These are phyloP conservation scores for Castanopsis chinensis DNA, from an alignment of 306 rosid species.

Conservation along the genomic window DNA sequence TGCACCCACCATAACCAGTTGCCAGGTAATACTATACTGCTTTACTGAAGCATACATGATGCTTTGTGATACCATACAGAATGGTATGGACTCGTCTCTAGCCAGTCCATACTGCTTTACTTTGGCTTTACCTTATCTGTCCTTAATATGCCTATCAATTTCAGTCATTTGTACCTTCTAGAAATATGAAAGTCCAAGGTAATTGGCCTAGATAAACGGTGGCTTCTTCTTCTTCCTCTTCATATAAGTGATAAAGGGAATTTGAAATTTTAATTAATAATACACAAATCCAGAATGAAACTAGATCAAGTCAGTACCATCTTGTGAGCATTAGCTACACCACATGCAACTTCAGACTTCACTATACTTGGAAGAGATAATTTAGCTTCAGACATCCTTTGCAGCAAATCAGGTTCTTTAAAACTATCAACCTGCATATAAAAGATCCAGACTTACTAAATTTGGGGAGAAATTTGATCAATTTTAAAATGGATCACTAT, in stretches of 20 bases:
- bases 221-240: not conserved
- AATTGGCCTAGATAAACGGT: not conserved
- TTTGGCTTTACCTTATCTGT: not conserved
- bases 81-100: too few species aligned
- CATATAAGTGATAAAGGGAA: not conserved
- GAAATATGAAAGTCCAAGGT: not conserved
- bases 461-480: not conserved
- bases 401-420: slow-evolving; percentile 42
- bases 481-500: not conserved
- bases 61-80: too few species aligned
- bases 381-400: slow-evolving; percentile 54
- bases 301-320: slow-evolving; percentile 44
- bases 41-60: too few species aligned
- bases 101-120: not conserved
- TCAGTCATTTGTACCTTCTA: not conserved
- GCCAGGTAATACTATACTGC: not conserved
- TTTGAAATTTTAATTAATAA: not conserved
- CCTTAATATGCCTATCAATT: not conserved
- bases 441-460: not conserved
- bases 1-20: too few species aligned
- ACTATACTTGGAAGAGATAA: slow-evolving; percentile 76
- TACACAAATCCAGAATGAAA: slow-evolving; percentile 2
- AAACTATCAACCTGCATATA: slow-evolving; percentile 55
- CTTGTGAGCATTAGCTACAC: slow-evolving; percentile 76
- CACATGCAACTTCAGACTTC: slow-evolving; percentile 97